Evolutionary conservation across 23 red algal genomes (phyloP).

Genomic region (Agarophyton chilense): DNA sequence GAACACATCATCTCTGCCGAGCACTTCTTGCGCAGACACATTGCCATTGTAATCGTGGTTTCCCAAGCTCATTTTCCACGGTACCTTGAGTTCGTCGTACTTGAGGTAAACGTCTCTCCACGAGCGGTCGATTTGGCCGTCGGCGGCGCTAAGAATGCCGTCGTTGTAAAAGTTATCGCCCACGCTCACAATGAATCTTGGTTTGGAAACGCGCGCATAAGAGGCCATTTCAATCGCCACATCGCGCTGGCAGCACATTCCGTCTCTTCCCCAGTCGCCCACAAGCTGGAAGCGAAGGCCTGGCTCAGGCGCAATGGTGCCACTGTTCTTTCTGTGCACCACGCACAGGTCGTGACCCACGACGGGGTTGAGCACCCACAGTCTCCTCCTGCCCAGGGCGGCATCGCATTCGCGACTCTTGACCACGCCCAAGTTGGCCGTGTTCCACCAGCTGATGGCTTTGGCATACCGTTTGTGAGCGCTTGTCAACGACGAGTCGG

Average conservation of each 20-base stretch:
- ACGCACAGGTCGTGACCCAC: constrained; percentile 26
- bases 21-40: constrained; percentile 39
- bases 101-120: constrained; percentile 72
- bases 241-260: constrained; percentile 78
- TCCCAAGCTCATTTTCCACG: constrained; percentile 76
- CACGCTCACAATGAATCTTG: constrained; percentile 52
- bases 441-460: constrained; percentile 12
- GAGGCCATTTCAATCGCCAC: constrained; percentile 80
- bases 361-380: constrained; percentile 29
- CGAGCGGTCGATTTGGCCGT: constrained; percentile 54
- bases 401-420: constrained; percentile 25
- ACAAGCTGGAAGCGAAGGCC: constrained; percentile 64
- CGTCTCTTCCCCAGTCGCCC: constrained; percentile 92
- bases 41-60: constrained; percentile 87
- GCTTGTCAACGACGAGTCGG: constrained; percentile 29
- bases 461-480: constrained; percentile 17
- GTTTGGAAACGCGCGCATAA: constrained; percentile 17
- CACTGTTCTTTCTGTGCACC: neutral
- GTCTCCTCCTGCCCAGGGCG: constrained; percentile 7
- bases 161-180: constrained; percentile 89
- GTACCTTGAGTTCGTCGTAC: constrained; percentile 38
- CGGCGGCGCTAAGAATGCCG: constrained; percentile 32
- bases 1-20: constrained; percentile 30
- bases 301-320: neutral
- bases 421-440: neutral